phyloP scores from a whole-genome alignment of 805 yeast genomes.

The Debaryomyces maramus region DNA sequence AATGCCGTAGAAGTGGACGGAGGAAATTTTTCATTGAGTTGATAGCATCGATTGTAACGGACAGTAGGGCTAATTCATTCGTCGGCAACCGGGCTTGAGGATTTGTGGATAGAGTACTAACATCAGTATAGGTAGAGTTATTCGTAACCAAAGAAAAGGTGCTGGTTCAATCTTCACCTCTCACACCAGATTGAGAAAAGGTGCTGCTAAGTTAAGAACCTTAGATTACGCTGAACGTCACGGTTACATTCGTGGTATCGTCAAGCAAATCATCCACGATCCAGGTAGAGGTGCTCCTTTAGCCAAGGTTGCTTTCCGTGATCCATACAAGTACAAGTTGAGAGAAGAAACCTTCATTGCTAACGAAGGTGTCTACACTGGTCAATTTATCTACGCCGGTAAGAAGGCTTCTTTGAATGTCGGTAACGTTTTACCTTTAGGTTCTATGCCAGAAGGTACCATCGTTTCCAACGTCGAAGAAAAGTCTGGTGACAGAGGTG shows the following conservation, averaged over 20 bases:
- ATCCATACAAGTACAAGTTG: slow-evolving; percentile 97
- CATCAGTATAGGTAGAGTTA: slow-evolving; percentile 83
- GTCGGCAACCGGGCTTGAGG: no score
- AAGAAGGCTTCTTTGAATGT: slow-evolving; percentile 95
- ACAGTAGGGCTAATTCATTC: no score
- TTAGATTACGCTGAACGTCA: slow-evolving; percentile 99
- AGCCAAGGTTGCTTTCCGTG: slow-evolving; percentile 98
- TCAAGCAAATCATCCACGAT: slow-evolving; percentile 97
- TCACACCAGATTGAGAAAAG: slow-evolving; percentile 99
- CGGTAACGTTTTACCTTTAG: slow-evolving; percentile 97
- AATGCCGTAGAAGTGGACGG: no score
- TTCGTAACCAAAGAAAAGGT: slow-evolving; percentile 99
- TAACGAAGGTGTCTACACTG: slow-evolving; percentile 99
- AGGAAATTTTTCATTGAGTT: no score
- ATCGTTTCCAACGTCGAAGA: slow-evolving; percentile 97
- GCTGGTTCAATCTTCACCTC: slow-evolving; percentile 99
- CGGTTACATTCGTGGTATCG: slow-evolving; percentile 99
- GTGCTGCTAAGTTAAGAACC: slow-evolving; percentile 99
- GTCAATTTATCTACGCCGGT: slow-evolving; percentile 99
- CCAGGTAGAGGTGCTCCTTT: slow-evolving; percentile 99
- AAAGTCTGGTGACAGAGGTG: slow-evolving; percentile 99
- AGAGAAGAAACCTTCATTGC: slow-evolving; percentile 99
- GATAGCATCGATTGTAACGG: no score
- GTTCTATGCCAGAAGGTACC: slow-evolving; percentile 99
- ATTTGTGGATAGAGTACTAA: no score